phyloP scores from a whole-genome alignment of 805 yeast species.

The Torulaspora quercuum region DNA sequence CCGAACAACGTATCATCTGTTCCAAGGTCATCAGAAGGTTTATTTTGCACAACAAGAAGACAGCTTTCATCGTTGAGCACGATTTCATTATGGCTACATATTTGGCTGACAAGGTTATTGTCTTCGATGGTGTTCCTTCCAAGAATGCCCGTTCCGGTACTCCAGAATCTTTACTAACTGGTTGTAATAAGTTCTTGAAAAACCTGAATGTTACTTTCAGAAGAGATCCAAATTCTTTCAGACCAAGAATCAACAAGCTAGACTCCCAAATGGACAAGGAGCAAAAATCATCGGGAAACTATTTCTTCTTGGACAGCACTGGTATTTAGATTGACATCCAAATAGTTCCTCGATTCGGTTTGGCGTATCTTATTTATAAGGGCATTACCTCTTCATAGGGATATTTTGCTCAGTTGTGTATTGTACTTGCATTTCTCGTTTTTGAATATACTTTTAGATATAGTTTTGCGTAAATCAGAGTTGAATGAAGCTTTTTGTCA shows the following conservation, averaged over 20 bases:
- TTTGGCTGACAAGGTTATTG: constrained; percentile 97
- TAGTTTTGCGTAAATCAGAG: neutral
- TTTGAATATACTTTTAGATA: constrained; percentile 3
- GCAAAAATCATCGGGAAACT: constrained; percentile 89
- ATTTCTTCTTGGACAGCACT: constrained; percentile 84
- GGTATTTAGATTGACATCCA: constrained; percentile 38
- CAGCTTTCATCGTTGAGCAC: constrained; percentile 99
- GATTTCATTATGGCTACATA: constrained; percentile 99
- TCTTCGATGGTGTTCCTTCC: constrained; percentile 94
- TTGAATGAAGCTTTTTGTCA: neutral
- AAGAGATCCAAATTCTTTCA: constrained; percentile 96
- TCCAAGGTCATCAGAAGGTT: constrained; percentile 97
- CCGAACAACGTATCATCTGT: constrained; percentile 99
- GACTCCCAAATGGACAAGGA: constrained; percentile 99
- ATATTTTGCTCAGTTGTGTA: constrained; percentile 8
- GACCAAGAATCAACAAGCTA: constrained; percentile 97
- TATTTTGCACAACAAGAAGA: constrained; percentile 92
- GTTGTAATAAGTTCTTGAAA: constrained; percentile 95
- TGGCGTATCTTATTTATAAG: constrained; percentile 9
- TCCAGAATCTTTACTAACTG: constrained; percentile 92
- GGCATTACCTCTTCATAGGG: constrained; percentile 2
- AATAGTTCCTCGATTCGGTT: constrained; percentile 2
- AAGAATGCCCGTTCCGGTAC: constrained; percentile 76
- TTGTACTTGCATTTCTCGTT: constrained; percentile 11
- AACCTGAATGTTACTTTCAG: constrained; percentile 96